phyloP scores from a whole-genome alignment of 257 asterid species.

The Phtheirospermum japonicum region DNA sequence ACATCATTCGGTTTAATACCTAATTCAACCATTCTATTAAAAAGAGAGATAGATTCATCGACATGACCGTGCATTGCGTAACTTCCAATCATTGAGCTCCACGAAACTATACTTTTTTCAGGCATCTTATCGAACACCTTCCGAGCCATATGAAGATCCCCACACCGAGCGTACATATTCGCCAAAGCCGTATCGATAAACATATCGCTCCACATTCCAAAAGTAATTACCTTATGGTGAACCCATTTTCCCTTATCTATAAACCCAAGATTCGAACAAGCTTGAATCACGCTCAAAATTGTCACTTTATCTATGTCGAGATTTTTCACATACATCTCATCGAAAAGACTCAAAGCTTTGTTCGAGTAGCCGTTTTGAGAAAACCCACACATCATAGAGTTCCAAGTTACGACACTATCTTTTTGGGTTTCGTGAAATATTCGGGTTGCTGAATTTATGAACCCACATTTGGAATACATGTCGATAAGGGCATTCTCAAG shows the following conservation, averaged over 20 bases:
- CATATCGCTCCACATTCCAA: constrained; percentile 51
- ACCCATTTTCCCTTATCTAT: constrained; percentile 73
- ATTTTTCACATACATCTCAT: constrained; percentile 42
- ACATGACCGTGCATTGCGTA: constrained; percentile 79
- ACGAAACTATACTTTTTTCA: constrained; percentile 55
- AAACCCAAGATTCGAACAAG: constrained; percentile 66
- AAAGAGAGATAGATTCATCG: constrained; percentile 52
- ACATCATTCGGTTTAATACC: constrained; percentile 66
- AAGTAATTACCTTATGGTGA: constrained; percentile 65
- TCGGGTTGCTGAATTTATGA: constrained; percentile 42
- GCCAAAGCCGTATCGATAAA: constrained; percentile 61
- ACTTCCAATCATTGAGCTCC: constrained; percentile 84
- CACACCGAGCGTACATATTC: constrained; percentile 84
- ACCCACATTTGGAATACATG: constrained; percentile 76
- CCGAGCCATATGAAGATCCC: constrained; percentile 63
- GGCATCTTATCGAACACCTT: constrained; percentile 56
- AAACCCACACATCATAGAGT: constrained; percentile 77
- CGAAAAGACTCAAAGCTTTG: constrained; percentile 58
- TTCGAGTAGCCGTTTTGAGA: constrained; percentile 59
- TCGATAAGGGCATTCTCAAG: constrained; percentile 75
- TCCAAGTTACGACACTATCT: constrained; percentile 68
- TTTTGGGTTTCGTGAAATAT: constrained; percentile 40
- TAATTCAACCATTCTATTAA: constrained; percentile 53
- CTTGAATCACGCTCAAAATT: constrained; percentile 69
- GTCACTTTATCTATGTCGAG: constrained; percentile 71